Evolutionary conservation across 106 monocot genomes (phyloP), one percentile per base, ranked within the genome.

Genomic region (Cymbidium sinense): DNA sequence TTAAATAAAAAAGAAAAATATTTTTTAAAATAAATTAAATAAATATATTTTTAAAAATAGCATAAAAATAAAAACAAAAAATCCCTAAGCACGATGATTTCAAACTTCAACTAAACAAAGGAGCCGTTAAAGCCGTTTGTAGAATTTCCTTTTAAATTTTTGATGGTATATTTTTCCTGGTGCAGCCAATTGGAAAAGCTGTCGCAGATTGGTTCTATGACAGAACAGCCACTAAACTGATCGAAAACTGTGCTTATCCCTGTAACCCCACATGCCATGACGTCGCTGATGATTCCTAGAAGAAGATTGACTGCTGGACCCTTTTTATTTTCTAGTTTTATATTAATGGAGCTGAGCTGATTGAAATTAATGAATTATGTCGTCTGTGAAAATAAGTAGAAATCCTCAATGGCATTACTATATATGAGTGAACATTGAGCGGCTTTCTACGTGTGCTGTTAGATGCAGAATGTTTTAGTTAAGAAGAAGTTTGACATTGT

Each of bases 191-290:
- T 69, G 89, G 79, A 27, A 89, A 88, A 82, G 94, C 99, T 12
- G 85, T 95, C n/a, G 95, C 92, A 75, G 92, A 99, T 80, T 99
- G 94, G 99, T 99, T 82, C 75, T 88, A 74, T 64, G 89, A 81
- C 9, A 70, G 92, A 11, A 76, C 58, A 19, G 52, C 81, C 7
- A 77, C 86, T 65, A 81, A 81, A 82, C 81, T 75, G 86, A 92
- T 99, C 34, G 99, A 99, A 29, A 74, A 5, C 44, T 95, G 99
- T 67, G 80, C 90, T 44, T 99, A 93, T 70, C 99, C 99, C 64
- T 99, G 99, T 75, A 90, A 99, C 62, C 69, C 79, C 20, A 83
- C 95, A 5, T 99, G 99, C 80, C 88, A 87, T 67, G 87, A 90
- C 30, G 25, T 70, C 52, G 51, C 70, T 7, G 81, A 81, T 31